Base-by-base conservation (phyloP, 2,329 filamentous ascomycete species). In the Phialophora tarda region DNA sequence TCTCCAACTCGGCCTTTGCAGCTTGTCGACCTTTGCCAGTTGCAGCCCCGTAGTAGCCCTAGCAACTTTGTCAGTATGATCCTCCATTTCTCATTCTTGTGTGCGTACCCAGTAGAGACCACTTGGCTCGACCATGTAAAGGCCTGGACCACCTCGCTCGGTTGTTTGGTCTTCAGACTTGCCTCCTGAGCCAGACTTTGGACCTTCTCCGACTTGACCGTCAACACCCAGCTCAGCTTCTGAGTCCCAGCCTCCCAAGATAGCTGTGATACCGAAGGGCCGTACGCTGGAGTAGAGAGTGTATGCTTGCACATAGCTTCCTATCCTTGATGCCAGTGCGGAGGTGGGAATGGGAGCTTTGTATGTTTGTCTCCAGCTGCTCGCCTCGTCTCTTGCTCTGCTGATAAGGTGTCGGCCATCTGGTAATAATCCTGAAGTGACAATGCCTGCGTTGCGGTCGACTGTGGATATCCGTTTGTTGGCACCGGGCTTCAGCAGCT, bases 51-150 rank as follows among this genome's bases (percentile, higher is more conserved):
- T 97, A 97, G 85, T 99, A 99, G 67, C 95, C 95, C 86, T 88
- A 62, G 32, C 26, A 26, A 50, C 24, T 26, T 54, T 24, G 59
- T 62, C 41, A 62, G 59, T 48, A n/a, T 11, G 12, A 23, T 23
- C n/a, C 11, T 56, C 24, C 24, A 4, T 26, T 26, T 12, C 34
- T 58, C 51, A 64, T 66, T 28, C 32, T 50, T 51, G 24, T 51
- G n/a, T 53, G 71, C 81, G 61, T 82, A 88, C 86, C 95, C 95
- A 99, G 85, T 97, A 98, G 73, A 94, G 82, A 63, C 95, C 95
- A 76, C 93, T 97, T 50, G 95, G 95, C 84, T 99, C 95, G 74
- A 99, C 94, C 95, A 99, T 99, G 86, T 97, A 99, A 69, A 99
- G 87, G 70, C 89, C 93, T 24, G 95, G 95, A 1, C 94, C 95